Evolutionary conservation across 1,284 basidiomycete species (phyloP), one percentile per base, ranked within the genome.

Genomic region (Peniophora sp.): DNA sequence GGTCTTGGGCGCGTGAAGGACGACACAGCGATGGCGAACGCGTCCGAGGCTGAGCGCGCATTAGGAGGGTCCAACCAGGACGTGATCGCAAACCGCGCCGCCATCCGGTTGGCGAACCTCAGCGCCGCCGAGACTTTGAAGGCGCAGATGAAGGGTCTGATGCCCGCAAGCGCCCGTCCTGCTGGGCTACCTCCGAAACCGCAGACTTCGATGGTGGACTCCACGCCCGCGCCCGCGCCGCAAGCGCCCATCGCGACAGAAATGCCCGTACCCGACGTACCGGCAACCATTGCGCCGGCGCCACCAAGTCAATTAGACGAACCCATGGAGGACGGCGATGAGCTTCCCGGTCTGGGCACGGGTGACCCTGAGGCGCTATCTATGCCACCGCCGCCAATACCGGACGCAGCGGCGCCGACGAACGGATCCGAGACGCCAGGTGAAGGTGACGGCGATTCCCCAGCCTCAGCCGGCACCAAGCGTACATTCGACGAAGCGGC

Each of bases 101-200:
- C 89, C 20, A 92, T 96, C 57, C 83, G 95, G 52, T 87, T 97
- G 81, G 96, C 95, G 14, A 98, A 99, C 64, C 83, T 97, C 78
- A 92, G 84, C 69, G 96, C 96, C 43, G 95, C 94, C 52, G 91
- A 97, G 63, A 82, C 87, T 64, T 75, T 99, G 58, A 95, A 92
- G 69, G 94, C 93, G 48, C 91, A 98, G 68, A 70, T 99, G 57
- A 80, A 83, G 54, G 85, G 85, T 36, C 68, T 83, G 50, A 63
- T 75, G 49, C 81, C 84, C 49, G 73, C 83, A 51, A 18, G n/a
- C 18, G 83, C 85, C 63, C 67, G 73, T 58, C 62, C 64, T 62
- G 37, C 57, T 5, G 27, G 27, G 27, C 64, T 51, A 61, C 68
- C 49, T 62, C 68, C 58, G 44, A 50, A 60, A 52, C 51, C 60